These are phyloP conservation scores for Ogataea minuta DNA, from an alignment of 805 yeast genomes.

Conservation along the genomic window DNA sequence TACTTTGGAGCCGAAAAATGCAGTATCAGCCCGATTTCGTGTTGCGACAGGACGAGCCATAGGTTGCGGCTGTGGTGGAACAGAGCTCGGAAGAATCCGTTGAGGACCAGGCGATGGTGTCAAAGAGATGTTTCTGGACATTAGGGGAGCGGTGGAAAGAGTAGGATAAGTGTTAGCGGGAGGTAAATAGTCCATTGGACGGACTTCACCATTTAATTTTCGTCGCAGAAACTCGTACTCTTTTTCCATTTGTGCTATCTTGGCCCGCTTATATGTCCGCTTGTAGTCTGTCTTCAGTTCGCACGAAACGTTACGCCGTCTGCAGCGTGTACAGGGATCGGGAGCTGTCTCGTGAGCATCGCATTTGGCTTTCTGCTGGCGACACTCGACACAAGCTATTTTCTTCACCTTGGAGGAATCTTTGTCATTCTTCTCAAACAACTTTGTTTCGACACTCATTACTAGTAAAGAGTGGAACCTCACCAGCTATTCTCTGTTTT, in stretches of 20 bases:
- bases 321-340: slow-evolving; percentile 78
- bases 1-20: slow-evolving; percentile 16
- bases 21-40: slow-evolving; percentile 17
- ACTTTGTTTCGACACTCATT: slow-evolving; percentile 1
- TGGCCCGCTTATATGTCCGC: slow-evolving; percentile 84
- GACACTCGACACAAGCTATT: slow-evolving; percentile 92
- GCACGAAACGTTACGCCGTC: slow-evolving; percentile 66
- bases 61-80: slow-evolving; percentile 1
- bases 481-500: too few relatives aligned
- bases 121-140: slow-evolving; percentile 9
- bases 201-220: slow-evolving; percentile 17
- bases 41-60: slow-evolving; percentile 21
- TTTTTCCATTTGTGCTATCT: slow-evolving; percentile 76
- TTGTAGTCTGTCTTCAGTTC: slow-evolving; percentile 77
- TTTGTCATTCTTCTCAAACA: slow-evolving; percentile 4
- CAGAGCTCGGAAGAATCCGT: not conserved
- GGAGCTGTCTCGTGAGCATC: slow-evolving; percentile 80
- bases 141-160: slow-evolving; percentile 6
- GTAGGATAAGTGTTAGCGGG: slow-evolving; percentile 17
- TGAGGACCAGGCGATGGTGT: slow-evolving; percentile 16
- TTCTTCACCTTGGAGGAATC: slow-evolving; percentile 38
- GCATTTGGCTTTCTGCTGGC: slow-evolving; percentile 92
- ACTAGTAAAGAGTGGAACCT: too few relatives aligned
- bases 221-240: slow-evolving; percentile 66
- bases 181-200: slow-evolving; percentile 14